Evolutionary conservation across 2,329 filamentous ascomycete species (phyloP).

Genomic region (Colletotrichum orchidophilum): DNA sequence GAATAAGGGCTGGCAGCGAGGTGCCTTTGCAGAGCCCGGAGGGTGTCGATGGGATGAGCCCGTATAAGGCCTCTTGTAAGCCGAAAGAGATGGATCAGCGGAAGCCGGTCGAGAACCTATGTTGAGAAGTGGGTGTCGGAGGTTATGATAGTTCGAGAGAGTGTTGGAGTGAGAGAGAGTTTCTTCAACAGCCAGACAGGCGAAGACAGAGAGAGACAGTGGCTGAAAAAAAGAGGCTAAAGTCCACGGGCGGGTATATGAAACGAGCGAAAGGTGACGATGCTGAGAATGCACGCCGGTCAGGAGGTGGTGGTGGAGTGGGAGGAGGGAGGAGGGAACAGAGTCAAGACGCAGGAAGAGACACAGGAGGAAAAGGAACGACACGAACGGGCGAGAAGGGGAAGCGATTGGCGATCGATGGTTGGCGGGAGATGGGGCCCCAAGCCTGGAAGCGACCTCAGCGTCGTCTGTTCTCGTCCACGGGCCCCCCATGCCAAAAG

Average conservation of each 20-base stretch:
- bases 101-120: conserved; percentile 1
- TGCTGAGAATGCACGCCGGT: conserved; percentile 34
- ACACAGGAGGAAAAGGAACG: conserved; percentile 31
- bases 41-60: conserved; percentile 22
- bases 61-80: conserved; percentile 9
- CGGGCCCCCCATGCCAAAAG: conserved; percentile 23
- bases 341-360: conserved; percentile 18
- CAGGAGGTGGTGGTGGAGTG: conserved; percentile 32
- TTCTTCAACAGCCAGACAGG: conserved; percentile 34
- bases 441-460: conserved; percentile 33
- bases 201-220: conserved; percentile 34
- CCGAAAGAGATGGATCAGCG: conserved; percentile 16
- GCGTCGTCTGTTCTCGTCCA: conserved; percentile 31
- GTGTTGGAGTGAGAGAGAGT: conserved; percentile 25
- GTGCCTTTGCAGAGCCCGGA: conserved; percentile 37
- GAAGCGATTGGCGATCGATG: conserved; percentile 35
- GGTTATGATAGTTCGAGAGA: conserved; percentile 29
- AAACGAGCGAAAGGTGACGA: conserved; percentile 39
- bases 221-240: conserved; percentile 36
- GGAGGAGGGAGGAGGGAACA: conserved; percentile 23
- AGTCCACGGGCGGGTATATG: conserved; percentile 37
- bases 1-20: conserved; percentile 38
- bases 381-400: conserved; percentile 32
- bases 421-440: conserved; percentile 33
- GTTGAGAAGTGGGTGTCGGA: conserved; percentile 3